Evolutionary conservation across 305 asterid species (phyloP), one percentile per base, ranked within the genome.

Genomic region (Solanum hybrid): DNA sequence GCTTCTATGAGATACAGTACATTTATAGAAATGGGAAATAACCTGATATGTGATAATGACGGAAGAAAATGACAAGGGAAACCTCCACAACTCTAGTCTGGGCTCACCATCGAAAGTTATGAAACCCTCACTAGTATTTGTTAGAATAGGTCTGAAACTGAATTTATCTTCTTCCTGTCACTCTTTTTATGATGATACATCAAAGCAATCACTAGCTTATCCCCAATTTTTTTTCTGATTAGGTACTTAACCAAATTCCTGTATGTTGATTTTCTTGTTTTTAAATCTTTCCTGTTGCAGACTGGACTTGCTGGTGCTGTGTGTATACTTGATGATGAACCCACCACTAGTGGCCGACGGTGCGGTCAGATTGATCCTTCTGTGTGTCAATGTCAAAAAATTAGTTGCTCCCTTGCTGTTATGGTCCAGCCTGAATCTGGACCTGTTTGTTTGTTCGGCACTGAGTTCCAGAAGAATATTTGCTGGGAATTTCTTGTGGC

Each of bases 381-480:
- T 93, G 89, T 98, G 89, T 97, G 99, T 88, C 98, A 89, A 89
- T 95, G 94, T 92, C 96, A 95, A 88, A 97, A 93, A 91, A 94
- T 97, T 90, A 96, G 97, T 92, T 93, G 97, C 94, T 98, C 99
- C 7, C 88, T 95, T 86, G 91, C 99, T 13, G 99, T 94, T 89
- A 96, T 98, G 98, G 95, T 98, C 88, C 99, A 98, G 93, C 99
- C 99, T 24, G 99, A 98, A 90, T 98, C 99, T 60, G 99, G 99
- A 37, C 99, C 99, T 37, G 95, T 97, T 87, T 98, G 99, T 92
- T 99, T 98, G 81, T 89, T 98, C 76, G 99, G 99, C 90, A 95
- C 99, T 89, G 99, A 98, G 92, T 98, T 94, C 93, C 95, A 96
- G 92, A 96, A 95, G 90, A 93, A 91, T 82, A 92, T 94, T 81